These are phyloP conservation scores for Saccharomyces hybrid DNA, from an alignment of 1,139 yeast genomes.

Conservation along the genomic window DNA sequence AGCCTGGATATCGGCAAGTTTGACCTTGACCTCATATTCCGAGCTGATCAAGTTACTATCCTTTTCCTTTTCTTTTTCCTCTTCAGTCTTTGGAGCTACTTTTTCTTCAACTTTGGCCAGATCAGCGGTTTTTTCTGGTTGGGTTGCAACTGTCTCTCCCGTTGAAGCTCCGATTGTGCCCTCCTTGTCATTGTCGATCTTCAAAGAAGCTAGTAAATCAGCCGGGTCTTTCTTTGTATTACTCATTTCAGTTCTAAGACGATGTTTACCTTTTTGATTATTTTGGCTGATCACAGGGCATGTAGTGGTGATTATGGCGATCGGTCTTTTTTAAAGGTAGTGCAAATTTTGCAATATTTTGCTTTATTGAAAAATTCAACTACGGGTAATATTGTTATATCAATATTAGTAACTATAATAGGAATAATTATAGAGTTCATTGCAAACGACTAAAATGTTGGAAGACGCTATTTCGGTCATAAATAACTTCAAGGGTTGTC, in stretches of 20 bases:
- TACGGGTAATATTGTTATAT: background rate
- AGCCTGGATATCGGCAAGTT: constrained; percentile 90
- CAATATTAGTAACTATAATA: background rate
- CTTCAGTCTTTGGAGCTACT: constrained; percentile 6
- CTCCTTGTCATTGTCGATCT: constrained; percentile 27
- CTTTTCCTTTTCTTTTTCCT: constrained; percentile 17
- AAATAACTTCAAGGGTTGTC: too few relatives aligned
- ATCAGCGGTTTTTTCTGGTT: constrained; percentile 11
- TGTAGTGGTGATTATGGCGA: background rate
- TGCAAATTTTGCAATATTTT: background rate
- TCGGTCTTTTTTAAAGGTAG: background rate
- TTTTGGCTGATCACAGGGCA: background rate
- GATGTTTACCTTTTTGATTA: background rate
- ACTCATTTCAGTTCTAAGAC: constrained; percentile 8
- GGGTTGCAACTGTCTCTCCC: constrained; percentile 12
- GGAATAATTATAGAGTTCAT: background rate
- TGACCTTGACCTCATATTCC: constrained; percentile 84
- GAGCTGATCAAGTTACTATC: constrained; percentile 61
- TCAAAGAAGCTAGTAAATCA: constrained; percentile 36
- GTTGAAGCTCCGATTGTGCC: constrained; percentile 16
- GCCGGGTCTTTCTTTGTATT: constrained; percentile 35
- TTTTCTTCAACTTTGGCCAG: constrained; percentile 8
- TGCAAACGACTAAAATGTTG: too few relatives aligned
- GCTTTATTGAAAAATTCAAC: background rate
- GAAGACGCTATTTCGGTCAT: too few relatives aligned